Evolutionary conservation across 306 rosid species (phyloP).

Genomic region (Alnus glutinosa): DNA sequence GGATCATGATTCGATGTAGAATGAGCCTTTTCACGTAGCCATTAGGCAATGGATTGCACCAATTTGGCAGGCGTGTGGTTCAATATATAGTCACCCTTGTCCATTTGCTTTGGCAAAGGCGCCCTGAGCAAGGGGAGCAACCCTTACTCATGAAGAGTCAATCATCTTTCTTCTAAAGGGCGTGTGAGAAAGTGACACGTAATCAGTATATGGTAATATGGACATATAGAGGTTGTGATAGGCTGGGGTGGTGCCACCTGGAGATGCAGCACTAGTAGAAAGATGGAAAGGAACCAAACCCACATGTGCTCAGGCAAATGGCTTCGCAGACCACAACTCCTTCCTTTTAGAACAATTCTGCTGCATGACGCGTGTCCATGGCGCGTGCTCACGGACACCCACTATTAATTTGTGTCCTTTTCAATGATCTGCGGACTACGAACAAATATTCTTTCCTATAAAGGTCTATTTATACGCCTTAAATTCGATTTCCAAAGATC

Average conservation of each 20-base stretch:
- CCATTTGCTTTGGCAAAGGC: background rate
- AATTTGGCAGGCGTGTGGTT: no score
- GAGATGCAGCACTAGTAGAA: conserved; percentile 5
- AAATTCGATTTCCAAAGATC: background rate
- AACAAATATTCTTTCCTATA: background rate
- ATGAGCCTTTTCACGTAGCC: no score
- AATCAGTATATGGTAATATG: background rate
- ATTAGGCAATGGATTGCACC: no score
- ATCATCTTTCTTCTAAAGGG: background rate
- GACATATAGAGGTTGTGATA: conserved; percentile 9
- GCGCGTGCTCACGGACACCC: conserved; percentile 4
- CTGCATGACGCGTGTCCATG: background rate
- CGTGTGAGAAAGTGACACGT: conserved; percentile 15
- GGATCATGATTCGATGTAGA: no score
- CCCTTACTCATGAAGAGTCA: background rate
- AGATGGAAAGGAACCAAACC: conserved; percentile 19
- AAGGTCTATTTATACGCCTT: background rate
- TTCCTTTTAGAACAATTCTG: background rate
- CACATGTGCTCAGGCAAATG: conserved; percentile 29
- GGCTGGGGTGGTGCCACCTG: conserved; percentile 48
- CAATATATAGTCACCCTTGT: no score
- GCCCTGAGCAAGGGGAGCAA: background rate
- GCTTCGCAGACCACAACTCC: background rate
- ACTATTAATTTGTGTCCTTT: background rate
- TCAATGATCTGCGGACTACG: background rate